Evolutionary conservation across 176 grass and related monocot genomes (phyloP), one percentile per base, ranked within the genome.

Genomic region (Chrysopogon serrulatus): DNA sequence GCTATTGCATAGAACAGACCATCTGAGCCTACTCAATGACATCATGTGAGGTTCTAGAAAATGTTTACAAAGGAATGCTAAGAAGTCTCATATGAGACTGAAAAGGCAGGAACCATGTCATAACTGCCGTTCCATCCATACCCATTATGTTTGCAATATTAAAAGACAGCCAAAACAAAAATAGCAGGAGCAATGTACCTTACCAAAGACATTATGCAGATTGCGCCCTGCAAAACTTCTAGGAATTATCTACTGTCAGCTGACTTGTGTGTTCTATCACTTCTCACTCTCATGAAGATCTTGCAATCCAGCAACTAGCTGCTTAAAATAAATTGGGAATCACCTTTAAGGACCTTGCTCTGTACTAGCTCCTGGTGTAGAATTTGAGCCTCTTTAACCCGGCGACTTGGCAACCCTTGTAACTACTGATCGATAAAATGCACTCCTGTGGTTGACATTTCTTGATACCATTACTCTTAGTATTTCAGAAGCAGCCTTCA

Each of bases 401-500:
- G 56, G 48, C 92, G 87, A 85, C 27, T 80, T 83, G 36, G 92
- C 81, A 8, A 94, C 68, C 75, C 78, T 86, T 90, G 79, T 87
- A 47, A 94, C 68, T 65, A 94, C 68, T 41, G 84, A 83, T 66
- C 43, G n/a, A 64, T 83, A 94, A 53, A 89, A 63, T 82, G 87
- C 71, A 82, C 56, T 80, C 57, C 57, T 80, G 37, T 61, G 54
- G 62, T 85, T 87, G 60, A 26, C 76, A 66, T 81, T 79, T 79
- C 68, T 79, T 10, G 89, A 94, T 54, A 87, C 39, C 89, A 94
- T 90, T 21, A 77, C 42, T 71, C 68, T 61, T 47, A 90, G 70
- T 59, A 90, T 76, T 80, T 90, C 78, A 90, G 80, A 79, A 79
- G 92, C 89, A 79, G 81, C 41, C n/a, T 76, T 94, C 92, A 2